Conservation (phyloP, 2,329 filamentous ascomycete species). For the Pseudogymnoascus sp. region DNA sequence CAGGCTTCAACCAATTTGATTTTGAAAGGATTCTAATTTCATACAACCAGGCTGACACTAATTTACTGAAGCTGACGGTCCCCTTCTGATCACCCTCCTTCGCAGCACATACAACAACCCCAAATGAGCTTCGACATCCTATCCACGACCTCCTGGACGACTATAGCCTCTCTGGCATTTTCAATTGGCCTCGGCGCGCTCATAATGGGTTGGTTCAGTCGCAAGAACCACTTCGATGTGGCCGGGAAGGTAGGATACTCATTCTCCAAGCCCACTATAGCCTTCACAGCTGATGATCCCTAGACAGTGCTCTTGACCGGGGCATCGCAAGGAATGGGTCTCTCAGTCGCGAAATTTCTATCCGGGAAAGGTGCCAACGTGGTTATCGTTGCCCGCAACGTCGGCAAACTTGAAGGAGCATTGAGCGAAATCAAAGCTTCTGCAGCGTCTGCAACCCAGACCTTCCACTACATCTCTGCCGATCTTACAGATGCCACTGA, state of each 20-base stretch:
- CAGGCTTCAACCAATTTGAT: neutral
- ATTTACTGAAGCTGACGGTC: neutral
- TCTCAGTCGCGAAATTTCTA: conserved; percentile 63
- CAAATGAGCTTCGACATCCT: conserved; percentile 4
- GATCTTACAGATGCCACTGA: conserved; percentile 68
- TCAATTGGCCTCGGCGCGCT: conserved; percentile 12
- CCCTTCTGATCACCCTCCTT: neutral
- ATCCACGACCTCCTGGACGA: neutral
- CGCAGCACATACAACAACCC: neutral
- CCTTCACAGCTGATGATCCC: conserved; percentile 9
- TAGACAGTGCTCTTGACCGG: conserved; percentile 87
- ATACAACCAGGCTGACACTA: neutral
- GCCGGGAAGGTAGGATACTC: conserved; percentile 14
- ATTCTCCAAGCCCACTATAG: neutral
- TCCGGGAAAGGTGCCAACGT: conserved; percentile 78
- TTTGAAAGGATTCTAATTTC: neutral
- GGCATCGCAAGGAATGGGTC: conserved; percentile 87
- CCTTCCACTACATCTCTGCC: conserved; percentile 75
- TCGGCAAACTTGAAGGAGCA: conserved; percentile 63
- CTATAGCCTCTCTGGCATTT: neutral
- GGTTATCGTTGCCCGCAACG: conserved; percentile 73
- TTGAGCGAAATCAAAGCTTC: conserved; percentile 61
- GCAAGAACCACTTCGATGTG: conserved; percentile 18
- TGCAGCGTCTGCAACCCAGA: conserved; percentile 56
- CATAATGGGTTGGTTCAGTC: conserved; percentile 13